Conservation (phyloP, 2,329 filamentous ascomycete species). For the Colletotrichum chrysophilum region DNA sequence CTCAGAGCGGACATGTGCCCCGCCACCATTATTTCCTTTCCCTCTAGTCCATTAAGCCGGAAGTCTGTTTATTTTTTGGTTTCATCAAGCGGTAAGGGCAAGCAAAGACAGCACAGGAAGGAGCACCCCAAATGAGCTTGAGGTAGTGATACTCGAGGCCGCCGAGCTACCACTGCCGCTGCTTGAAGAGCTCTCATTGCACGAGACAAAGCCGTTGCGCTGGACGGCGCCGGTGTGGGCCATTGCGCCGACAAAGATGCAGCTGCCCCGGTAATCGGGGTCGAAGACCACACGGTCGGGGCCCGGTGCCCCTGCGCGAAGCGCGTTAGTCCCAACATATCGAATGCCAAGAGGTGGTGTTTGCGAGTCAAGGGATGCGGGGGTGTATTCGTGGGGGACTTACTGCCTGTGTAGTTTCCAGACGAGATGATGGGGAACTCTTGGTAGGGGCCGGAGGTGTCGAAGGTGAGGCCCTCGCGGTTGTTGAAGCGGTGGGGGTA, state of each 20-base stretch:
- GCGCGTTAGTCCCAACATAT: not conserved
- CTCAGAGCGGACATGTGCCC: not conserved
- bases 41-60: not conserved
- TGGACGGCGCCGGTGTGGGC: conserved; percentile 73
- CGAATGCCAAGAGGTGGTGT: not conserved
- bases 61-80: not conserved
- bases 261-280: conserved; percentile 32
- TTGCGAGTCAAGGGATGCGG: not conserved
- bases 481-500: conserved; percentile 47
- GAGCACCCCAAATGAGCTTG: not conserved
- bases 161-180: not conserved
- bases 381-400: conserved; percentile 16
- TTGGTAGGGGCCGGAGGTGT: conserved; percentile 38
- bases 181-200: conserved; percentile 32
- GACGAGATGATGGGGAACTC: conserved; percentile 41
- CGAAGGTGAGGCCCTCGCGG: conserved; percentile 41
- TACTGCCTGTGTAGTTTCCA: conserved; percentile 40
- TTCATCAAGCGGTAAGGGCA: not conserved
- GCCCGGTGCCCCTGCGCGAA: conserved; percentile 60
- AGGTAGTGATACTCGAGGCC: not conserved
- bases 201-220: conserved; percentile 71
- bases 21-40: not conserved
- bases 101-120: not conserved
- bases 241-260: conserved; percentile 66
- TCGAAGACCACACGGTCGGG: conserved; percentile 72